These are phyloP conservation scores for Acacia melanoxylon DNA, from an alignment of 306 rosid species.

Conservation along the genomic window DNA sequence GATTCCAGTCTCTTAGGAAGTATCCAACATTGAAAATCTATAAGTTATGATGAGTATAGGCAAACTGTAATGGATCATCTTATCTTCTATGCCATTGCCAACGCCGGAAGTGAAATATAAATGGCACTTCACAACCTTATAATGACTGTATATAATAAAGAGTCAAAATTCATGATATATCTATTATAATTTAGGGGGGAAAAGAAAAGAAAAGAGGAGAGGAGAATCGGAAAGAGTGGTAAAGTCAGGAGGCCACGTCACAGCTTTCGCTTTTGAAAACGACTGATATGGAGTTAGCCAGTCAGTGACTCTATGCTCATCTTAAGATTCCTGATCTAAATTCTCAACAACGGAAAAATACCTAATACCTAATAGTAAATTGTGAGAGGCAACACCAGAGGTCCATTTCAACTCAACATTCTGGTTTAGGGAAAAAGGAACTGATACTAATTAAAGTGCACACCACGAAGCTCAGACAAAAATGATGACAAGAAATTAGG, in stretches of 20 bases:
- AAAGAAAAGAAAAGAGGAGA: not conserved
- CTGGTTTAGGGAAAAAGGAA: conserved; percentile 22
- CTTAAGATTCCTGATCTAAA: not conserved
- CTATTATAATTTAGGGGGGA: not conserved
- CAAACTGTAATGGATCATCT: conserved; percentile 29
- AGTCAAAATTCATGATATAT: conserved; percentile 30
- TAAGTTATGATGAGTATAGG: conserved; percentile 37
- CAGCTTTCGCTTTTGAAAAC: conserved; percentile 26
- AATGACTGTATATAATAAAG: conserved; percentile 40
- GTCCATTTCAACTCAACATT: conserved; percentile 9
- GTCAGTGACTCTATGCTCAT: not conserved
- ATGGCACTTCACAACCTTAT: conserved; percentile 34
- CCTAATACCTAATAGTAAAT: not conserved
- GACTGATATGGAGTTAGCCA: not conserved
- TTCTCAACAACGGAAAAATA: conserved; percentile 19
- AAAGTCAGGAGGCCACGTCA: conserved; percentile 23
- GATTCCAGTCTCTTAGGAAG: not conserved
- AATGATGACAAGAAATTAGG: conserved; percentile 20
- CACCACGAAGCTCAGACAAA: not conserved
- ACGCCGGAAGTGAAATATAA: conserved; percentile 28
- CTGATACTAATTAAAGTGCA: conserved; percentile 20
- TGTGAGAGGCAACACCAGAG: not conserved
- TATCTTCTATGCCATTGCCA: conserved; percentile 35
- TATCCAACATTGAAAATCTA: conserved; percentile 23
- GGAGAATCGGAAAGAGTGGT: conserved; percentile 11